These are phyloP conservation scores for Metschnikowia cerradonensis DNA, from an alignment of 805 yeast species.

Conservation along the genomic window DNA sequence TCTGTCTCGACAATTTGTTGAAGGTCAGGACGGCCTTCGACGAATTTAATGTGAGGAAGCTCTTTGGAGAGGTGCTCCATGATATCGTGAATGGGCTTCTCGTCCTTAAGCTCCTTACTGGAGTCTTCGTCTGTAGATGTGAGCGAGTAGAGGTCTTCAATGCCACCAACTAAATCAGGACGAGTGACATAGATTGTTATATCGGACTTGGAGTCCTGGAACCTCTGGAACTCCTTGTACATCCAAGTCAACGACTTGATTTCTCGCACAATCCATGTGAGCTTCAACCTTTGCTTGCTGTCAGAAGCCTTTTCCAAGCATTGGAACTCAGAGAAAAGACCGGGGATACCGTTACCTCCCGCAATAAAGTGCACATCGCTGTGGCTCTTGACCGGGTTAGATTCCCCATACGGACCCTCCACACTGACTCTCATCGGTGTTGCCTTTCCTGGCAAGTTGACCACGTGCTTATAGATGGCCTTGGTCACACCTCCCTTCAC, in stretches of 20 bases:
- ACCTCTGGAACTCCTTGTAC: conserved; percentile 19
- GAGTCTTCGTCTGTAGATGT: conserved; percentile 9
- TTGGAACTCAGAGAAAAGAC: conserved; percentile 40
- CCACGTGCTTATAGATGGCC: conserved; percentile 25
- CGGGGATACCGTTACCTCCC: conserved; percentile 76
- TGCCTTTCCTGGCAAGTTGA: conserved; percentile 25
- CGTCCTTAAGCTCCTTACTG: conserved; percentile 13
- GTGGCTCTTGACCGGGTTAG: conserved; percentile 45
- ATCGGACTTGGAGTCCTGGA: conserved; percentile 22
- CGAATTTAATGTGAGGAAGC: conserved; percentile 9
- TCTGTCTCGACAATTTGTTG: conserved; percentile 3
- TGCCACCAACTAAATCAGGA: conserved; percentile 17
- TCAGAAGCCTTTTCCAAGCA: conserved; percentile 20
- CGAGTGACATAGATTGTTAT: conserved; percentile 38
- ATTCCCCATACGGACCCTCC: conserved; percentile 72
- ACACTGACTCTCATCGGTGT: conserved; percentile 29
- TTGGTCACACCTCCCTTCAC: conserved; percentile 37
- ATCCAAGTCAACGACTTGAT: conserved; percentile 24
- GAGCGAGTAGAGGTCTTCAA: conserved; percentile 8
- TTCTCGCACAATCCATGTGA: conserved; percentile 26
- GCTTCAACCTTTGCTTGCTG: conserved; percentile 15
- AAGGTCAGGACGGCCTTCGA: conserved; percentile 11
- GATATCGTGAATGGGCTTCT: conserved; percentile 10
- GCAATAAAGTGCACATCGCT: conserved; percentile 58
- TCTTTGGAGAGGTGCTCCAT: not conserved